Evolutionary conservation across 179 eudicot species (phyloP).

Genomic region (Beta lomatogona): DNA sequence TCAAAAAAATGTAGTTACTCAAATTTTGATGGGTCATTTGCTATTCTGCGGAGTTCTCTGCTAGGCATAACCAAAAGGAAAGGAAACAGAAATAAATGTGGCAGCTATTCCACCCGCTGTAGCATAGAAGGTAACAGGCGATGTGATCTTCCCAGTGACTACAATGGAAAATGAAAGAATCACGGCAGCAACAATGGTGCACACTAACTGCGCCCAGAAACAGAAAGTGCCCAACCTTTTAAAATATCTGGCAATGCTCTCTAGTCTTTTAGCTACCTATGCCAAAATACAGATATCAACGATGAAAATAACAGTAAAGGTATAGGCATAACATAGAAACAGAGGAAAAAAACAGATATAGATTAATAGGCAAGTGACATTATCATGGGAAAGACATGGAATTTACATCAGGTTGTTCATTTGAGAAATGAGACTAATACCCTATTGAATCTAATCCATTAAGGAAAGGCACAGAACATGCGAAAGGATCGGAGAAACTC

Average conservation of each 20-base stretch:
- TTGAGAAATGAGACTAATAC: no score
- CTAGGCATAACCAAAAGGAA: slow-evolving; percentile 86
- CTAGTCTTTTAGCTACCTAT: slow-evolving; percentile 81
- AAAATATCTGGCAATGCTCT: slow-evolving; percentile 80
- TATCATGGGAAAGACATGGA: no score
- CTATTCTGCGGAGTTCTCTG: no score
- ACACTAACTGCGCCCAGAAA: slow-evolving; percentile 87
- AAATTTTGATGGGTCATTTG: slow-evolving; percentile 74
- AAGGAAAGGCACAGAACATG: no score
- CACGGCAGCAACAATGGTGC: slow-evolving; percentile 80
- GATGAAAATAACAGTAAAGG: background rate
- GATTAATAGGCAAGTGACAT: background rate
- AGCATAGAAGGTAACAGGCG: slow-evolving; percentile 80
- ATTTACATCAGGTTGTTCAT: no score
- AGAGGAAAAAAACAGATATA: background rate
- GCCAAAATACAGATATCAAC: slow-evolving; percentile 17
- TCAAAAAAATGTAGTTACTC: background rate
- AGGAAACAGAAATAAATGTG: slow-evolving; percentile 81
- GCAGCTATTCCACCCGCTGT: slow-evolving; percentile 88
- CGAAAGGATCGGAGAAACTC: no score
- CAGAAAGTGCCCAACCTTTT: slow-evolving; percentile 87
- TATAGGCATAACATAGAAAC: background rate
- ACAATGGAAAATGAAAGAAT: slow-evolving; percentile 82
- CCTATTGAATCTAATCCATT: no score
- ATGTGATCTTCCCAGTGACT: slow-evolving; percentile 73